Base-by-base conservation (phyloP, 495 filamentous ascomycete species). In the Neurospora tetraspora region DNA sequence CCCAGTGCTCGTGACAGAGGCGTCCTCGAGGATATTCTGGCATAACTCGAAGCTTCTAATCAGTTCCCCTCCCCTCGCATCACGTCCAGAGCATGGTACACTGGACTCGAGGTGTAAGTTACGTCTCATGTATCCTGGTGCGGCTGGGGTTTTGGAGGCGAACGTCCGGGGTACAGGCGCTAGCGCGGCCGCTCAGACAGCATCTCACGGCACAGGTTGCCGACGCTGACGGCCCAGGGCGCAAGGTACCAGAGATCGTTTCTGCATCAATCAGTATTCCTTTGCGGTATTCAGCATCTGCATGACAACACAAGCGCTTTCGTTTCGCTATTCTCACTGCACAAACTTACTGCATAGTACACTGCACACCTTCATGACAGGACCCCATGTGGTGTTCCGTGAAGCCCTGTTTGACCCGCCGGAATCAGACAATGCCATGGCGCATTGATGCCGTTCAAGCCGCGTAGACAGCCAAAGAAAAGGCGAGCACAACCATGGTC, bases 131-230 rank as follows among this genome's bases (percentile, higher is more conserved):
- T 65, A 34, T 61, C 53, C 53, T 18, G 53, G 53, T 65, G 27
- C 53, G 27, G 77, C 80, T 75, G 73, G 80, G 80, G 77, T 79
- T 36, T 40, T 75, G 77, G 76, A 81, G 77, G 80, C 79, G 81
- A 80, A 77, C 47, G 68, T 73, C 70, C 61, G 68, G 71, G 74
- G 72, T 14, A 69, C 72, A 68, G 72, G 74, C 72, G 75, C 73
- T 77, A 75, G 78, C 73, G 74, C 75, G 71, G 74, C 73, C 75
- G 74, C 71, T 72, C 31, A 39, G 42, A 45, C 31, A 40, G 18
- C 31, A 72, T 71, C 75, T 77, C 73, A 71, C 59, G 73, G 72
- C 71, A 73, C 76, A 74, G 70, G 27, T 76, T 74, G 71, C 73
- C 71, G 31, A 70, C 45, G 72, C 73, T 72, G 76, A 68, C 31